Evolutionary conservation across 192 early-diverging fungal genomes (phyloP).

Genomic region (Chytriomyces hyalinus): DNA sequence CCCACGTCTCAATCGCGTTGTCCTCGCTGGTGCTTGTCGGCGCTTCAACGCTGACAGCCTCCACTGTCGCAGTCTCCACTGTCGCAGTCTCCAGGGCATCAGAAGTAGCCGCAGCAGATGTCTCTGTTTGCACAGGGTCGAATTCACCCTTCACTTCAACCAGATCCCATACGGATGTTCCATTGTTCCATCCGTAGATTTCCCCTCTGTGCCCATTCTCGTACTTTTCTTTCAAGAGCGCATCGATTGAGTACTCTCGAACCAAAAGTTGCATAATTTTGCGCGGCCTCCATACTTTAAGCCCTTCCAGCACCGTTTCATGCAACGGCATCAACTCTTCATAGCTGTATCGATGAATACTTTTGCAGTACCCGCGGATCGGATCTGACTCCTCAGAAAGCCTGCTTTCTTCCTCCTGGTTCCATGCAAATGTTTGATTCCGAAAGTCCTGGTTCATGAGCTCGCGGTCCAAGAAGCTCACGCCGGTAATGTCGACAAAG

Average conservation of each 20-base stretch:
- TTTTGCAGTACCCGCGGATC: slow-evolving; percentile 29
- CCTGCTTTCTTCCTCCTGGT: too few relatives aligned
- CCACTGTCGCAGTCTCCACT: too few relatives aligned
- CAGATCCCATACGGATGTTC: background rate
- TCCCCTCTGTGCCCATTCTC: background rate
- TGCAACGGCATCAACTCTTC: slow-evolving; percentile 29
- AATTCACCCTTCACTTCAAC: background rate
- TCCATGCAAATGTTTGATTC: too few relatives aligned
- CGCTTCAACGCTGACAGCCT: too few relatives aligned
- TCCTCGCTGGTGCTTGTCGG: too few relatives aligned
- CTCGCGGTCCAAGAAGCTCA: background rate
- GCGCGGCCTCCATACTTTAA: slow-evolving; percentile 40
- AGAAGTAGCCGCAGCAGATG: too few relatives aligned
- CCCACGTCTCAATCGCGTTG: too few relatives aligned
- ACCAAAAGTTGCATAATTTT: slow-evolving; percentile 5
- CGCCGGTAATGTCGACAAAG: slow-evolving; percentile 45
- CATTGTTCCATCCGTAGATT: background rate
- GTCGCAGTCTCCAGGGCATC: too few relatives aligned
- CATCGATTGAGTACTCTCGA: slow-evolving; percentile 29
- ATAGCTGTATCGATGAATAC: slow-evolving; percentile 27
- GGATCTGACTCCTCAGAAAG: too few relatives aligned
- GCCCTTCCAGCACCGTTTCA: slow-evolving; percentile 36
- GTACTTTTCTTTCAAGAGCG: background rate
- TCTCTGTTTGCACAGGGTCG: too few relatives aligned
- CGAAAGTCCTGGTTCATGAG: too few relatives aligned